Evolutionary conservation across 495 filamentous ascomycete species (phyloP).

Genomic region (Aspergillus ostianus): DNA sequence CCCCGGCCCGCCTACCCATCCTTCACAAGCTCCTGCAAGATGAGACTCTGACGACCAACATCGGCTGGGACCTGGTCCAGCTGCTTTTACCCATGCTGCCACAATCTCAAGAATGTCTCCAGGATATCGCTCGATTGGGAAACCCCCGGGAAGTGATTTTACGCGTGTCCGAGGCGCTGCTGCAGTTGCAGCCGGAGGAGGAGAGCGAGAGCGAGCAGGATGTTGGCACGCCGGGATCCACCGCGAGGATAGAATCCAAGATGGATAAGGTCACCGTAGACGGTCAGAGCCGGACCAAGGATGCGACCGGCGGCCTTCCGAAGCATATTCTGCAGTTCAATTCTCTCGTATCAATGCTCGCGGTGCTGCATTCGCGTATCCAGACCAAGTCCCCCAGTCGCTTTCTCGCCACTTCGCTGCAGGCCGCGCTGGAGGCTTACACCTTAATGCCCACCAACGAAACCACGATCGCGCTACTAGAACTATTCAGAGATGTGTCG

Average conservation of each 20-base stretch:
- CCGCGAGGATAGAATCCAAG: conserved; percentile 1
- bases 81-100: conserved; percentile 76
- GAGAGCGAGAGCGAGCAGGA: conserved; percentile 30
- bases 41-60: conserved; percentile 78
- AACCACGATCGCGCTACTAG: conserved; percentile 70
- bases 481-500: conserved; percentile 71
- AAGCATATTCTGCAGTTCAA: conserved; percentile 60
- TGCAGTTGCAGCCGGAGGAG: conserved; percentile 54
- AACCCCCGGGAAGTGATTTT: conserved; percentile 94
- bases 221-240: background rate
- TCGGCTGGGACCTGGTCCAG: conserved; percentile 94
- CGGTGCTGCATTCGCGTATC: conserved; percentile 82
- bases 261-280: conserved; percentile 3
- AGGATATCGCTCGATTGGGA: conserved; percentile 74
- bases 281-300: conserved; percentile 6
- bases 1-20: conserved; percentile 68
- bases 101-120: conserved; percentile 69
- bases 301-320: conserved; percentile 20
- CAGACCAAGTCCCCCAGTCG: conserved; percentile 88
- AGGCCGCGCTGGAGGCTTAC: conserved; percentile 71
- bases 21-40: conserved; percentile 80
- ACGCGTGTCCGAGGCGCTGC: conserved; percentile 75
- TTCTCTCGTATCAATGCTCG: conserved; percentile 73
- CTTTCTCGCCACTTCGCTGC: conserved; percentile 86
- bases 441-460: conserved; percentile 54